A percentile compares a stretch with the other conserved stretches of the same genome.
These are phyloP conservation scores for Alternaria sp. DNA, from an alignment of 2,329 filamentous ascomycete genomes.

Conservation along the genomic window DNA sequence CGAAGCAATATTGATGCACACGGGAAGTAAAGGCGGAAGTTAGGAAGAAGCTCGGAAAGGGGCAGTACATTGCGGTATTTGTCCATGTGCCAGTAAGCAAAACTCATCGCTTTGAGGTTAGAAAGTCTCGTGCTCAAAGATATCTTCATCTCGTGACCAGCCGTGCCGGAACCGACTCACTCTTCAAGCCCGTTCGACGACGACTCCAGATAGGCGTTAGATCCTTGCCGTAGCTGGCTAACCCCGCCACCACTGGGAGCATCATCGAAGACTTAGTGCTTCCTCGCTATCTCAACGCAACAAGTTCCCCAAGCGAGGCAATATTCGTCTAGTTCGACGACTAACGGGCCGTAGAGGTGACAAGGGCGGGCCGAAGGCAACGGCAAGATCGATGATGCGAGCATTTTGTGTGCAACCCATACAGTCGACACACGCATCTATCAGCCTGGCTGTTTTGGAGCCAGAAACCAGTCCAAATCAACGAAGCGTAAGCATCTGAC, in stretches of 20 bases:
- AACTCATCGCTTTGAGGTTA: not conserved
- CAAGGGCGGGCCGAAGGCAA: constrained; percentile 7
- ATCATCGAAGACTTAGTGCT: not conserved
- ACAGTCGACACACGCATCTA: not conserved
- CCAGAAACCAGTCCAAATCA: not conserved
- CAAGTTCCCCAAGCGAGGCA: not conserved
- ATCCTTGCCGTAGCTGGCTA: not conserved
- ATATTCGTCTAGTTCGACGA: not conserved
- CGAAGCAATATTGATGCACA: not conserved
- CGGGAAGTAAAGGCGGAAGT: not conserved
- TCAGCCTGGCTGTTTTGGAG: not conserved
- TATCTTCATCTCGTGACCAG: not conserved
- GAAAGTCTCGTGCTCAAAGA: not conserved
- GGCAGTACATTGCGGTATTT: not conserved
- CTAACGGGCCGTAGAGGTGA: constrained; percentile 3
- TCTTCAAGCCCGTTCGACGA: not conserved
- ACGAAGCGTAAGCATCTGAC: not conserved
- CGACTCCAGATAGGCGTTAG: not conserved
- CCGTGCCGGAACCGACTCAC: not conserved
- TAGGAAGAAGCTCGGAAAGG: not conserved
- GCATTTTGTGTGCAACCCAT: not conserved
- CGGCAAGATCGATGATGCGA: constrained; percentile 14
- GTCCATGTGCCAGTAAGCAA: not conserved
- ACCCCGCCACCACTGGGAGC: not conserved
- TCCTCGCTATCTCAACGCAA: not conserved